Percentiles rank a stretch among this genome's conserved stretches.
Conservation (phyloP, 2,329 filamentous ascomycete species). For the Rhytidhysteron rufulum region DNA sequence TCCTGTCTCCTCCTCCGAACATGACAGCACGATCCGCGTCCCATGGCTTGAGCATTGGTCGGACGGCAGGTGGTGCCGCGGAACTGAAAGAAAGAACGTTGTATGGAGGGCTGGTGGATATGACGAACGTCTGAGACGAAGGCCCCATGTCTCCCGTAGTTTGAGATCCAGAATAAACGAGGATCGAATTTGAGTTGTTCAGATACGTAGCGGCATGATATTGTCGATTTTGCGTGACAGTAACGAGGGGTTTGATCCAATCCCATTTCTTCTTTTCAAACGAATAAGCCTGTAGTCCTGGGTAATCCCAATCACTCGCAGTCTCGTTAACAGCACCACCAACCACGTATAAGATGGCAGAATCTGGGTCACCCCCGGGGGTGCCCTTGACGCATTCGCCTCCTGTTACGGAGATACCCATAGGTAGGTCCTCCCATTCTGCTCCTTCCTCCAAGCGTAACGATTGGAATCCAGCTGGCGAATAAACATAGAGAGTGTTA, state of each 20-base stretch:
- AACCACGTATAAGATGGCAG: slow-evolving; percentile 72
- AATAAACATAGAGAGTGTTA: slow-evolving; percentile 81
- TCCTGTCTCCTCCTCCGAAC: slow-evolving; percentile 66
- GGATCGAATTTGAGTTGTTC: slow-evolving; percentile 63
- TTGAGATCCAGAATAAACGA: slow-evolving; percentile 76
- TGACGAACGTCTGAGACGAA: slow-evolving; percentile 72
- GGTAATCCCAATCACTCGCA: slow-evolving; percentile 50
- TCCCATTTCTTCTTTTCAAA: slow-evolving; percentile 58
- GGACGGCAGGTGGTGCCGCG: slow-evolving; percentile 58
- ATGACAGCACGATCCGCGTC: slow-evolving; percentile 73
- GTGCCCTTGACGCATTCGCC: slow-evolving; percentile 72
- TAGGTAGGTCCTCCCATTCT: slow-evolving; percentile 64
- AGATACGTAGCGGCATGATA: slow-evolving; percentile 77
- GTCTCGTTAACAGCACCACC: slow-evolving; percentile 57
- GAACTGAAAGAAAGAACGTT: slow-evolving; percentile 57
- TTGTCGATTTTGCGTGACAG: slow-evolving; percentile 63
- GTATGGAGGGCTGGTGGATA: slow-evolving; percentile 65
- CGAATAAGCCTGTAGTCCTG: slow-evolving; percentile 69
- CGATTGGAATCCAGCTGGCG: slow-evolving; percentile 69
- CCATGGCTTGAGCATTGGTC: slow-evolving; percentile 73
- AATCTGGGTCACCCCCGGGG: slow-evolving; percentile 52
- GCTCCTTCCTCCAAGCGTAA: slow-evolving; percentile 65
- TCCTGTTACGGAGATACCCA: slow-evolving; percentile 68
- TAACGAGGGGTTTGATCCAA: slow-evolving; percentile 46
- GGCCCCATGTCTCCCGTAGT: slow-evolving; percentile 51